These are phyloP conservation scores for Escovopsis sp. DNA, from an alignment of 2,329 filamentous ascomycete genomes.

Conservation along the genomic window DNA sequence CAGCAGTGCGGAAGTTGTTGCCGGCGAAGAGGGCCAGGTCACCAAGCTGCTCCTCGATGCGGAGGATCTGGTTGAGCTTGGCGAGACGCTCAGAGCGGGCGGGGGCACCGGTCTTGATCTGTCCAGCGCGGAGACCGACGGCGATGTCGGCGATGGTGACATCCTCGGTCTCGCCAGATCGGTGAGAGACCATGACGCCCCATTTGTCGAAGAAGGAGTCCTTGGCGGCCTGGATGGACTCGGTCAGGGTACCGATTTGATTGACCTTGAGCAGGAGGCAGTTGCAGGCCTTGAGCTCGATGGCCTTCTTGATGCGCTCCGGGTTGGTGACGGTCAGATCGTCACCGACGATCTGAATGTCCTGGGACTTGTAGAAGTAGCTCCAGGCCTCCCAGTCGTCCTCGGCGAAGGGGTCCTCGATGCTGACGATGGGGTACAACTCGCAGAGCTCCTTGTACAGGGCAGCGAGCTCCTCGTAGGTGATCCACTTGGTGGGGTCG, in stretches of 20 bases:
- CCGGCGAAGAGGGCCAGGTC: slow-evolving; percentile 85
- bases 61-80: slow-evolving; percentile 99
- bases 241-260: slow-evolving; percentile 97
- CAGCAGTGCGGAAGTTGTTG: slow-evolving; percentile 75
- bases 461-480: slow-evolving; percentile 89
- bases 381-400: slow-evolving; percentile 99
- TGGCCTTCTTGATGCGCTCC: slow-evolving; percentile 97
- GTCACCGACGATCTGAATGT: slow-evolving; percentile 97
- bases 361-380: slow-evolving; percentile 99
- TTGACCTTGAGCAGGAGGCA: slow-evolving; percentile 98
- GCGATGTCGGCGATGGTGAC: slow-evolving; percentile 98
- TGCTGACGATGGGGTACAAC: slow-evolving; percentile 98
- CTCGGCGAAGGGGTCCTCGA: slow-evolving; percentile 98
- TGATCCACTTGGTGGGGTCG: slow-evolving; percentile 94
- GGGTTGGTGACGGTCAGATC: slow-evolving; percentile 99
- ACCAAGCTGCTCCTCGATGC: slow-evolving; percentile 98
- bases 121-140: slow-evolving; percentile 86
- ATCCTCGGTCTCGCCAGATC: slow-evolving; percentile 98
- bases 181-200: slow-evolving; percentile 99
- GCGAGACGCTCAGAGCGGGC: slow-evolving; percentile 94
- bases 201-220: slow-evolving; percentile 90
- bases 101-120: slow-evolving; percentile 98
- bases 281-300: slow-evolving; percentile 97
- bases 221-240: slow-evolving; percentile 98
- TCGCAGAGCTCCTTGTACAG: slow-evolving; percentile 73